Evolutionary conservation across 2,329 filamentous ascomycete genomes (phyloP), one percentile per base, ranked within the genome.

Genomic region (Talaromyces piceae): DNA sequence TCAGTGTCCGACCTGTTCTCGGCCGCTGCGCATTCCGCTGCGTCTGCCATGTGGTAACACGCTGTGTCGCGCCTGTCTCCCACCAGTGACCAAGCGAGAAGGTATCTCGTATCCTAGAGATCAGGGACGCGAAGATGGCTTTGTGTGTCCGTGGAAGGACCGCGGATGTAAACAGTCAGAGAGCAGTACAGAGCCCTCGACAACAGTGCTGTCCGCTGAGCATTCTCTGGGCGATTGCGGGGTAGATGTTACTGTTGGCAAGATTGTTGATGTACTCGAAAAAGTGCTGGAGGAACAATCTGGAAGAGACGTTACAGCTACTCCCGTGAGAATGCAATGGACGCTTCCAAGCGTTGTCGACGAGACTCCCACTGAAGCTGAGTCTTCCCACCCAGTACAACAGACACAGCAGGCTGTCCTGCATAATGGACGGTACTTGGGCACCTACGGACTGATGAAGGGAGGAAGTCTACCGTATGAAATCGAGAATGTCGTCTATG

Each of bases 31-130:
- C 43, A 75, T 81, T 7, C 87, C 90, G 4, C 77, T 89, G 51
- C 87, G 87, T 0, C 73, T 95, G 4, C 89, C 90, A 4, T 96
- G 91, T 65, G 89, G 90, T 25, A 81, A 85, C 62, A 84, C 84
- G 9, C 68, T 95, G 9, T 96, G 91, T 70, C 82, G 79, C 61
- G 67, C 68, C 46, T 96, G 91, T 67, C 70, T 95, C 1, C 90
- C 90, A 1, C 69, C 79, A 44, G 70, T 82, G 2, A 79, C 84
- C 59, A 66, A 76, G 13, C 80, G 89, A 41, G 73, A 74, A 45
- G 82, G 88, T 55, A 87, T 95, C 52, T 86, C 88, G 2, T 95
- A 91, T 66, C 89, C 88, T 1, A 82, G 81, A 13, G 77, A 77
- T 1, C 79, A 82, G 5, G 81, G 80, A 39, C 79, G 89, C 33